Evolutionary conservation across 176 grass and related monocot species (phyloP).

Genomic region (Alopecurus myosuroides): DNA sequence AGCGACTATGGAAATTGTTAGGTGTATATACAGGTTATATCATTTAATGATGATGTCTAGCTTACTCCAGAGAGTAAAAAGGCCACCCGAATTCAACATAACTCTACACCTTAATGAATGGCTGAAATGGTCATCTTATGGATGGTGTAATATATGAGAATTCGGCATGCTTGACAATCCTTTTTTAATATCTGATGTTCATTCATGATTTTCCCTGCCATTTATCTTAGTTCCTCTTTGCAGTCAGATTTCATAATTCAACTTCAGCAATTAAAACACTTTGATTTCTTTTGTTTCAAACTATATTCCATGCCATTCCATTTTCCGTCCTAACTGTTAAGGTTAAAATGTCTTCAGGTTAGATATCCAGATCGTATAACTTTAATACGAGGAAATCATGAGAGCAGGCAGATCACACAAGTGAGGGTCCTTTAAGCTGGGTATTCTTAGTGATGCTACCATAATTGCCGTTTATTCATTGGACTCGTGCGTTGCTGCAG

Average conservation of each 20-base stretch:
- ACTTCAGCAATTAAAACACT: background rate
- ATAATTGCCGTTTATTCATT: background rate
- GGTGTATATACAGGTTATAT: background rate
- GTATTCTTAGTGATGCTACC: constrained; percentile 11
- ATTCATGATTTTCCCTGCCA: background rate
- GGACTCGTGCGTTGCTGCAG: constrained; percentile 29
- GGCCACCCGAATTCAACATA: background rate
- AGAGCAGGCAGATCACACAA: constrained; percentile 99
- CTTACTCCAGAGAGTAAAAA: background rate
- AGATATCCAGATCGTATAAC: constrained; percentile 99
- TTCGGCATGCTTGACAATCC: background rate
- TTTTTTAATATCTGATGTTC: background rate
- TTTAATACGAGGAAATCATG: constrained; percentile 96
- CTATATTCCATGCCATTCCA: background rate
- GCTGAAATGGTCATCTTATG: background rate
- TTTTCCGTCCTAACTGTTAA: background rate
- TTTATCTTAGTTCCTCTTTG: background rate
- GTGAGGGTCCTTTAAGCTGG: constrained; percentile 34
- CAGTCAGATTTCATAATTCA: background rate
- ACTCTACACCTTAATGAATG: background rate
- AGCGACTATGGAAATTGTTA: background rate
- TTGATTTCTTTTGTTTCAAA: background rate
- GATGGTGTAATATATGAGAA: background rate
- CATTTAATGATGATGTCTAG: background rate
- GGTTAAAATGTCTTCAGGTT: constrained; percentile 53